phyloP scores from a whole-genome alignment of 2,329 filamentous ascomycete genomes.

The Camillea tinctor region DNA sequence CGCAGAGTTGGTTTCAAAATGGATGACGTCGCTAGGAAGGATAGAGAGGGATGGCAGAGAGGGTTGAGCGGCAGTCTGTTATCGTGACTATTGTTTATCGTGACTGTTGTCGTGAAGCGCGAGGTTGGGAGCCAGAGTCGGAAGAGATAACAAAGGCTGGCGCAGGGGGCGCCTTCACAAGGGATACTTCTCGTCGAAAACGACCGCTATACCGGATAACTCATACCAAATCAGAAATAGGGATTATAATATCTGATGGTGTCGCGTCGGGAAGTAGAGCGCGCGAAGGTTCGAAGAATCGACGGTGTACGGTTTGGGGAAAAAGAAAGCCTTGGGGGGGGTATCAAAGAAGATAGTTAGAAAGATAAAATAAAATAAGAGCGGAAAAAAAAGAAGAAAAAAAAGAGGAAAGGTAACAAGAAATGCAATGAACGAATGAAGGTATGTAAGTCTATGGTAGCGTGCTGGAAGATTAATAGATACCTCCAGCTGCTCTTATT shows the following conservation, averaged over 20 bases:
- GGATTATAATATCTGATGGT: not conserved
- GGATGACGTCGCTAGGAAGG: too few relatives aligned
- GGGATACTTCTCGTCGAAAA: not conserved
- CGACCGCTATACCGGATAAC: not conserved
- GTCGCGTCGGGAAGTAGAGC: not conserved
- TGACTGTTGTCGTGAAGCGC: not conserved
- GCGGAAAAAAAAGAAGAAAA: slow-evolving; percentile 15
- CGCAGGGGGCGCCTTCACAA: not conserved
- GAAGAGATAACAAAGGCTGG: not conserved
- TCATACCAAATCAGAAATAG: not conserved
- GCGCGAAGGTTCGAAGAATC: not conserved
- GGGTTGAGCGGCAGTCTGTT: not conserved
- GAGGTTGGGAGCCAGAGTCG: not conserved
- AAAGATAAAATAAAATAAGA: slow-evolving; percentile 14
- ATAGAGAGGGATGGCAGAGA: not conserved
- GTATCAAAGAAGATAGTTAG: not conserved
- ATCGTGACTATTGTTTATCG: not conserved
- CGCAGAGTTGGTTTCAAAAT: too few relatives aligned
- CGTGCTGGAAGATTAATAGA: not conserved
- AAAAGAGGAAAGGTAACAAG: slow-evolving; percentile 6
- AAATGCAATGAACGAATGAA: slow-evolving; percentile 17
- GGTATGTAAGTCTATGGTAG: not conserved
- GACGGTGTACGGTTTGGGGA: not conserved
- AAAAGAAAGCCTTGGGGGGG: not conserved
- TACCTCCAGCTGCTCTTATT: not conserved